Evolutionary conservation across 75 land plant species (phyloP).

Genomic region (Selaginella tamariscina): DNA sequence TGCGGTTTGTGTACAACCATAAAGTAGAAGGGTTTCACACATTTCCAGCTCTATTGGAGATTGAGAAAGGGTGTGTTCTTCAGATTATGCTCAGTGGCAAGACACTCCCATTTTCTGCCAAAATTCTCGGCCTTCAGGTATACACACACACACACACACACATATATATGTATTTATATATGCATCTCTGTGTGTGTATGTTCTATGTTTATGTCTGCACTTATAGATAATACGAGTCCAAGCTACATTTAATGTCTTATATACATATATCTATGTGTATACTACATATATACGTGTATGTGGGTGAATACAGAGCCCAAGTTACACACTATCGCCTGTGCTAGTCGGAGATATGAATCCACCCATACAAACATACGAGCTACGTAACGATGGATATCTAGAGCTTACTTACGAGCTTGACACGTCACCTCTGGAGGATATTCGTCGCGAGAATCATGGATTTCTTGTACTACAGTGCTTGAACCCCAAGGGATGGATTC

Average conservation of each 20-base stretch:
- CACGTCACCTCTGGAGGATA: slow-evolving; percentile 3
- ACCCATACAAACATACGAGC: slow-evolving; percentile 31
- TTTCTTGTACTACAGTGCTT: slow-evolving; percentile 29
- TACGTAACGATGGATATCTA: slow-evolving; percentile 20
- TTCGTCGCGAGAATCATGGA: slow-evolving; percentile 22
- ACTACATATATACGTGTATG: no score
- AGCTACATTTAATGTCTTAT: no score
- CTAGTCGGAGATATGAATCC: slow-evolving; percentile 28
- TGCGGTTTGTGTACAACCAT: slow-evolving; percentile 20
- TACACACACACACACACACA: no score
- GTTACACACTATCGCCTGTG: slow-evolving; percentile 20
- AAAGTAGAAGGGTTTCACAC: slow-evolving; percentile 22
- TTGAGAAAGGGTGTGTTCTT: slow-evolving; percentile 20
- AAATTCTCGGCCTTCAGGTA: slow-evolving; percentile 4
- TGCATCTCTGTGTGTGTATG: no score
- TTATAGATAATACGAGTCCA: no score
- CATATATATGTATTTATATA: no score
- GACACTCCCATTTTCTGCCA: slow-evolving; percentile 6
- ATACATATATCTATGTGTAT: no score
- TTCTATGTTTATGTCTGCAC: no score
- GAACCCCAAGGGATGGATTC: slow-evolving; percentile 26
- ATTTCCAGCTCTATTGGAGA: slow-evolving; percentile 25
- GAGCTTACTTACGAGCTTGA: slow-evolving; percentile 24
- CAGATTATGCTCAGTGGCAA: slow-evolving; percentile 23
- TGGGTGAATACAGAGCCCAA: slow-evolving; percentile 15